Evolutionary conservation across 306 rosid species (phyloP), one percentile per base, ranked within the genome.

Genomic region (Vigna radiata): DNA sequence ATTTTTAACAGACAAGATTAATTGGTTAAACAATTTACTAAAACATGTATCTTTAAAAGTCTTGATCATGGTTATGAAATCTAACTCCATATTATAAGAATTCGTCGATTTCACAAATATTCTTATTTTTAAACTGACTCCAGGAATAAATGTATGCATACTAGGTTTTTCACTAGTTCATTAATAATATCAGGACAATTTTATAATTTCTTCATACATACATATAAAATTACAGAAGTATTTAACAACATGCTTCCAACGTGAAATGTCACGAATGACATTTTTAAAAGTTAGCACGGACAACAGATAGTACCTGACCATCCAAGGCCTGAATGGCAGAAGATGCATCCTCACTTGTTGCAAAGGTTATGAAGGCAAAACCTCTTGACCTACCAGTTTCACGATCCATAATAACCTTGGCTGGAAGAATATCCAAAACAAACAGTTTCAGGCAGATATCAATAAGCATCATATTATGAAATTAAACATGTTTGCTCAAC

Each of bases 381-480:
- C 89, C 89, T 81, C 85, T 76, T 68, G 89, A 86, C 65, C 87
- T 77, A 4, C 84, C 84, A 9, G 82, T 73, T 2, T 86, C 89
- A 44, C 87, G 89, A 66, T 86, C 89, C 66, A 21, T 49, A 16
- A 86, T 75, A 70, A 86, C 36, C 80, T 21, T 86, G 18, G 75
- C 89, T 86, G 89, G 43, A 83, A 70, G 68, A 64, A 56, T 4
- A 64, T 75, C n/a, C 56, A 47, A 61, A 63, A 46, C 16, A 61
- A 44, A 4, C 53, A 29, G 44, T 48, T 29, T 84, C 18, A 78
- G 69, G 60, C 23, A 6, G 8, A 10, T 67, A 68, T 8, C 43
- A 39, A 52, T 61, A 68, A 18, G 5, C 33, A 39, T 27, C 78
- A 80, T 62, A 68, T 62, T 16, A 55, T 25, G 52, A 80, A 72